Evolutionary conservation across 2,329 filamentous ascomycete species (phyloP).

Genomic region (Dryadomyces quercus-mongolicae): DNA sequence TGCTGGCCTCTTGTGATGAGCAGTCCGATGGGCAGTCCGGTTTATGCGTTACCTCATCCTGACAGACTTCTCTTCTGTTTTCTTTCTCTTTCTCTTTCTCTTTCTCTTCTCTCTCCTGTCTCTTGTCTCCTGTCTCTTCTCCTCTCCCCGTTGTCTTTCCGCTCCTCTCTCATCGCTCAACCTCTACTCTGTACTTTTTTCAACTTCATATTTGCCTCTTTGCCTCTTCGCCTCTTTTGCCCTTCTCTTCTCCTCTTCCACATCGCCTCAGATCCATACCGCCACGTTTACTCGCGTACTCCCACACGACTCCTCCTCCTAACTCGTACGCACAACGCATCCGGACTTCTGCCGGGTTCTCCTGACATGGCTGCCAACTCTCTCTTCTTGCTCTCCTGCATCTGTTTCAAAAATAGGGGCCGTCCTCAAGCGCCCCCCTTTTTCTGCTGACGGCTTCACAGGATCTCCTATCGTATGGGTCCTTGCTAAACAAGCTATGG

Average conservation of each 20-base stretch:
- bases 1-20: too few species aligned
- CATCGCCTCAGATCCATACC: background rate
- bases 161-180: background rate
- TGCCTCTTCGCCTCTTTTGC: background rate
- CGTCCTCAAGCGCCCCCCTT: too few species aligned
- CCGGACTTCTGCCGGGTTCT: background rate
- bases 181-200: background rate
- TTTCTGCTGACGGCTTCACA: too few species aligned
- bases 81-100: background rate
- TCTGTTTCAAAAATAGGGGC: too few species aligned
- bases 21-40: too few species aligned
- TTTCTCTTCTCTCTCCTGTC: background rate
- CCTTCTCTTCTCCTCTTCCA: background rate
- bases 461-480: too few species aligned
- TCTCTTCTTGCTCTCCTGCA: too few species aligned
- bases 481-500: too few species aligned
- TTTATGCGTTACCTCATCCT: background rate
- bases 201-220: background rate
- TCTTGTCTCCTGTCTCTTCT: background rate
- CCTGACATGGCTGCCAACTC: too few species aligned
- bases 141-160: background rate
- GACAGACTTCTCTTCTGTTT: background rate
- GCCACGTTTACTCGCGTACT: background rate
- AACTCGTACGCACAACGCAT: background rate
- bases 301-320: background rate